Evolutionary conservation across 2,329 filamentous ascomycete genomes (phyloP).

Genomic region (Fusarium kyushuense): DNA sequence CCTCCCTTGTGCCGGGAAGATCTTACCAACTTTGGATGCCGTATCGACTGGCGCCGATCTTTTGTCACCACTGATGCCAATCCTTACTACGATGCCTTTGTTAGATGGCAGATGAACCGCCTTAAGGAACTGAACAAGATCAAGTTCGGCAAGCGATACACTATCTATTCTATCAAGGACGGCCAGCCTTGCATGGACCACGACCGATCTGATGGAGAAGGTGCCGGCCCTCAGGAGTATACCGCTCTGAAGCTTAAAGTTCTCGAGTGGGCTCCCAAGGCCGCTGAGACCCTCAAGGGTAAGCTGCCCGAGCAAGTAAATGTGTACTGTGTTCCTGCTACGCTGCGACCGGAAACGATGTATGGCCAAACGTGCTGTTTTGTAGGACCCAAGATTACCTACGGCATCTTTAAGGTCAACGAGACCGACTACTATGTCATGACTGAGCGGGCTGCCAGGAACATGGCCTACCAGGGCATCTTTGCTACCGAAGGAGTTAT

Average conservation of each 20-base stretch:
- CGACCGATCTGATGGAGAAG: constrained; percentile 61
- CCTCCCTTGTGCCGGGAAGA: constrained; percentile 73
- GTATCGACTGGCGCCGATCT: constrained; percentile 92
- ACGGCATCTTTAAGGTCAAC: constrained; percentile 85
- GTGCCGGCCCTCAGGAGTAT: constrained; percentile 86
- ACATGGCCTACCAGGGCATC: constrained; percentile 95
- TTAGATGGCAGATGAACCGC: constrained; percentile 96
- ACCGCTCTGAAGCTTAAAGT: constrained; percentile 92
- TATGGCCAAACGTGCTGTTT: constrained; percentile 98
- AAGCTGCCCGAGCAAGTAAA: constrained; percentile 83
- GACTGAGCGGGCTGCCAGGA: constrained; percentile 87
- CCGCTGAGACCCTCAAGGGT: constrained; percentile 76
- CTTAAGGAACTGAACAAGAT: constrained; percentile 92
- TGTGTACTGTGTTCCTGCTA: constrained; percentile 92
- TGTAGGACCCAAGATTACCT: constrained; percentile 88
- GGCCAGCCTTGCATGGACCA: constrained; percentile 63
- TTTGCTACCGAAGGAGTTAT: constrained; percentile 82
- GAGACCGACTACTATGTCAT: constrained; percentile 86
- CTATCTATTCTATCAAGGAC: constrained; percentile 75
- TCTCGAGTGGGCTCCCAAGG: constrained; percentile 85
- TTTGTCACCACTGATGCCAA: constrained; percentile 97
- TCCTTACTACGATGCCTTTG: constrained; percentile 95
- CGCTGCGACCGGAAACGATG: constrained; percentile 96
- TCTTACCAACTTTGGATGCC: constrained; percentile 83
- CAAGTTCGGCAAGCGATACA: constrained; percentile 92